Conservation (phyloP, 257 asterid species). For the Rhazya stricta region DNA sequence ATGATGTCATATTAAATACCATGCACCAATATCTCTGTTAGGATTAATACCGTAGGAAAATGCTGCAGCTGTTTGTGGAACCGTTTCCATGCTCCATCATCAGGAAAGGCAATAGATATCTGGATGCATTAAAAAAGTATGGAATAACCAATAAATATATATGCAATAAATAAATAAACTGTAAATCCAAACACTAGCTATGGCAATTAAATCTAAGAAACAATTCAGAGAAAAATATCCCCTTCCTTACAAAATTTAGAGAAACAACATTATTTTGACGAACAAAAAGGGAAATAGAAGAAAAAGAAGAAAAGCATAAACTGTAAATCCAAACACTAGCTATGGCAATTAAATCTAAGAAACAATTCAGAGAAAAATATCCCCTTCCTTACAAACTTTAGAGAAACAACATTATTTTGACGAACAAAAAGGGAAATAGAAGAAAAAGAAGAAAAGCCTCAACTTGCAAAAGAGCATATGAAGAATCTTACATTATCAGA, state of each 20-base stretch:
- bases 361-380: not conserved
- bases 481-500: slow-evolving; percentile 74
- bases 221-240: not conserved
- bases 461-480: not conserved
- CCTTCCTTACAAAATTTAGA: not conserved
- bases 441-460: not conserved
- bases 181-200: not conserved
- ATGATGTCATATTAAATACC: not conserved
- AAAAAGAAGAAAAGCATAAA: not conserved
- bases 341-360: not conserved
- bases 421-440: slow-evolving; percentile 4
- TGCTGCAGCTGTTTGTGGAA: slow-evolving; percentile 98
- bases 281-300: slow-evolving; percentile 8
- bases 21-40: slow-evolving; percentile 14
- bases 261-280: not conserved
- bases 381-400: not conserved
- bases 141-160: slow-evolving; percentile 8
- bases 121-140: slow-evolving; percentile 26
- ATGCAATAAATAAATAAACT: not conserved
- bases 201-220: not conserved
- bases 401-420: not conserved
- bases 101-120: slow-evolving; percentile 97
- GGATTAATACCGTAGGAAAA: slow-evolving; percentile 77
- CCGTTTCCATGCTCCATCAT: slow-evolving; percentile 99
- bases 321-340: not conserved